Base-by-base conservation (phyloP, 495 filamentous ascomycete species). In the Recurvomyces mirabilis region DNA sequence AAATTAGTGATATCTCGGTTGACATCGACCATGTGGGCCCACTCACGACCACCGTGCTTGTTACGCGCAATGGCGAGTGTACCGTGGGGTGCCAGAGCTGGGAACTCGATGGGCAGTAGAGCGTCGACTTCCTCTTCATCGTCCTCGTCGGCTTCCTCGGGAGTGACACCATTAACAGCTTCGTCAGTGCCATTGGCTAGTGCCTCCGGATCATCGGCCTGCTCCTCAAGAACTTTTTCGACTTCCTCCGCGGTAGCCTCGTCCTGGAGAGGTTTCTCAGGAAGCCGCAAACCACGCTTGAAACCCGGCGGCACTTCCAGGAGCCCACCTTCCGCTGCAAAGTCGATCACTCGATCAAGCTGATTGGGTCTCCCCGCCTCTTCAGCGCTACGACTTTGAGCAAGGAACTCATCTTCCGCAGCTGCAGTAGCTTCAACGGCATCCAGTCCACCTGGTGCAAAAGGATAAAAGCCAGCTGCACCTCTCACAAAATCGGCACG, bases 11-110 rank as follows among this genome's bases (percentile, higher is more conserved):
- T 88, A 31, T 87, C 81, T 37, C 84, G 73, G 53, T 91, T 89
- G 53, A 95, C 75, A 62, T 98, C 87, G 1, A 98, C 87, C 75
- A 96, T 87, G 61, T 98, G 91, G 20, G 91, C 91, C 91, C 91
- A 96, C 68, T 96, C 87, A 56, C 70, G 81, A 2, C 83, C 83
- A 39, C 75, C 77, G 49, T 81, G 78, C 52, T 77, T 82, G 50
- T 80, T 68, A 41, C 74, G 72, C n/a, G 79, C 75, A 20, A 77
- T 64, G 21, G 83, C 71, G n/a, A 95, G 74, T 10, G 73, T 71
- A 19, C 77, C 75, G 56, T 77, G 84, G n/a, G 91, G 85, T 57
- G 93, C 85, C 14, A 98, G 58, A 26, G 93, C 81, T 13, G 93
- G 85, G 57, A 94, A 98, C 56, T 96, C 93, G 25, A 93, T 74